Base-by-base conservation (phyloP, 139 green algal species). In the Coelastrella sp. region DNA sequence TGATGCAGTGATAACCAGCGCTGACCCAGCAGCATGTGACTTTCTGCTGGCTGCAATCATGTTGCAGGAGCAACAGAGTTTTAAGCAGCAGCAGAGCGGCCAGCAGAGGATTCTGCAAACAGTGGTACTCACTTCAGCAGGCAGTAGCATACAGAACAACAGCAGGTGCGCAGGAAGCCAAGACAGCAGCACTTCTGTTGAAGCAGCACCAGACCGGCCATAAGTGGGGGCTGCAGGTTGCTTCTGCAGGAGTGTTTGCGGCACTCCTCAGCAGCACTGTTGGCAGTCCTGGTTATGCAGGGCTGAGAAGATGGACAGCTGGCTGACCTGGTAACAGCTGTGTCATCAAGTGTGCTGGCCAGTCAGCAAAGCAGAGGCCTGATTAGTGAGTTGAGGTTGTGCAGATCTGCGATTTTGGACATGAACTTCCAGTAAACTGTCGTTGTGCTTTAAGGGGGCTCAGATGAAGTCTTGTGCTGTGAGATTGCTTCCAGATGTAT, bases 21-120 rank as follows among this genome's bases (percentile, higher is more conserved):
- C 11, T 27, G 82, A 87, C 63, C 82, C 82, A 49, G 82, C 82
- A 63, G 82, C 82, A 24, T 65, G 82, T 56, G 82, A 87, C 15
- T 87, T 87, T 20, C 63, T 87, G 25, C 63, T 87, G 25, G 24
- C 65, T 8, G 82, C 82, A 10, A 17, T 87, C 0, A 56, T 49
- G 15, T 78, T 87, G 1, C 82, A 87, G 25, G 82, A 87, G 25
- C 82, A 87, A 25, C 82, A 63, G 15, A 60, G 20, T 7, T 15
- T 24, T 6, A 68, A 76, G 82, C 58, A 78, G 27, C 25, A 78
- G 60, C 76, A 60, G 7, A 7, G 60, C 11, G 25, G 56, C 76
- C 76, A 72, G 15, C 63, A 14, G 63, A 17, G 12, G 15, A 17
- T 72, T 14, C 63, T 72, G 63, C 14, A 19, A 78, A 20, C 78